Evolutionary conservation across 164 flowering plant species (phyloP).

Genomic region (Umbilicus rupestris): DNA sequence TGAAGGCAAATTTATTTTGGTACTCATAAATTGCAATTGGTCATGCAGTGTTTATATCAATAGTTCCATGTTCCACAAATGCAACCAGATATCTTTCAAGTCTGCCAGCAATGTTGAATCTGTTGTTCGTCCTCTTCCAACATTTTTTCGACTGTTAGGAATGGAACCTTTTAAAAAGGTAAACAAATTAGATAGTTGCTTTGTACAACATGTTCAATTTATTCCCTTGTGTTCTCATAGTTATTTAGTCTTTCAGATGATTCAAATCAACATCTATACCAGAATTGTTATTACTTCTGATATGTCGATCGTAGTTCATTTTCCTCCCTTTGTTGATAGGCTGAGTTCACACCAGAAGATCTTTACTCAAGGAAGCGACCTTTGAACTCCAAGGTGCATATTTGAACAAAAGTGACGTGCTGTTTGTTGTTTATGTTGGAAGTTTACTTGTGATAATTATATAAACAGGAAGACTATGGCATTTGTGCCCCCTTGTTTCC

Average conservation of each 20-base stretch:
- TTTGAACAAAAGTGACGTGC: not conserved
- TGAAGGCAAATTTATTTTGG: not conserved
- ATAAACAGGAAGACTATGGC: slow-evolving; percentile 47
- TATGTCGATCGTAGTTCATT: not conserved
- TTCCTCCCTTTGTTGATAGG: slow-evolving; percentile 31
- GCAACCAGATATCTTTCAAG: slow-evolving; percentile 53
- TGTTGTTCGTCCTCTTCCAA: slow-evolving; percentile 76
- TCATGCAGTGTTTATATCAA: slow-evolving; percentile 64
- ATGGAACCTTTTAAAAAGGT: slow-evolving; percentile 77
- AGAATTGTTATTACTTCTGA: not conserved
- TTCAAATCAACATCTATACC: not conserved
- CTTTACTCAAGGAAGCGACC: slow-evolving; percentile 63
- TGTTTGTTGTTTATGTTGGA: not conserved
- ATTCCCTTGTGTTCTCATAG: not conserved
- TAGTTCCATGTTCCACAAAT: slow-evolving; percentile 66
- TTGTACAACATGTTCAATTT: not conserved
- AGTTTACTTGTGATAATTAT: slow-evolving; percentile 8
- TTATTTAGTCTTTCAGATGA: not conserved
- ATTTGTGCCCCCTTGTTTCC: slow-evolving; percentile 28
- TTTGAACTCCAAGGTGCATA: slow-evolving; percentile 47
- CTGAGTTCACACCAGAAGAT: slow-evolving; percentile 85
- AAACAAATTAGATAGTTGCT: too few relatives aligned
- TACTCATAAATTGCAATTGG: not conserved
- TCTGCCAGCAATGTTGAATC: slow-evolving; percentile 51
- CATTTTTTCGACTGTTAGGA: slow-evolving; percentile 67